Evolutionary conservation across 208 protist genomes (phyloP), one percentile per base, ranked within the genome.

Genomic region (Acanthamoeba sp.): DNA sequence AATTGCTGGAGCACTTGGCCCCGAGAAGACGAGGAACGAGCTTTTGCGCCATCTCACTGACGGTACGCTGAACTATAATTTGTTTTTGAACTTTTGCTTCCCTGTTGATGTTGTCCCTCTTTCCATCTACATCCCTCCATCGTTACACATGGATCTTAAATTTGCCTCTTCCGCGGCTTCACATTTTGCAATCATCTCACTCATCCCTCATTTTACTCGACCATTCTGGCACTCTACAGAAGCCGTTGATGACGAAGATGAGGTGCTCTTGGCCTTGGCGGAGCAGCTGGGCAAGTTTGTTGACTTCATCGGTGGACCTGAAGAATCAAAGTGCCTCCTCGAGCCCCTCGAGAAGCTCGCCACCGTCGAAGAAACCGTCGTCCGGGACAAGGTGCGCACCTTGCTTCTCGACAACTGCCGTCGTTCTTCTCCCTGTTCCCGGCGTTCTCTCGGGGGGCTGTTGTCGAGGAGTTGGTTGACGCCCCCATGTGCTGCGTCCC

Each of bases 191-290:
- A 7, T 89, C 22, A 18, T 20, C 82, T 78, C 89, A 66, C 80
- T 82, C 42, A 1, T 52, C 34, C 55, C 64, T 84, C 18, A 59
- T 48, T 16, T 9, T 16, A 18, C 6, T 76, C 42, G 14, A 20
- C 20, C 14, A 1, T 73, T 69, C 29, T 38, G 3, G 6, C 48
- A 22, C 40, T 52, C 45, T 32, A 34, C 66, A 97, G 97, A 97
- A 38, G 97, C 98, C 84, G 97, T 99, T 40, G 99, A 99, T 91
- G 99, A 99, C 96, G 99, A 99, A 96, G 99, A 99, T 95, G 99
- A 99, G 95, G 99, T 99, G 29, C 96, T 99, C 48, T 97, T 99
- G 6, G 99, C 99, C 10, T 97, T 99, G 50, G 98, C 99, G 5
- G 99, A 99, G 93, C 98, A 99, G 82, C 96, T 99, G 10, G 99